Base-by-base conservation (phyloP, 768 basidiomycete species). In the Suillus clintonianus region DNA sequence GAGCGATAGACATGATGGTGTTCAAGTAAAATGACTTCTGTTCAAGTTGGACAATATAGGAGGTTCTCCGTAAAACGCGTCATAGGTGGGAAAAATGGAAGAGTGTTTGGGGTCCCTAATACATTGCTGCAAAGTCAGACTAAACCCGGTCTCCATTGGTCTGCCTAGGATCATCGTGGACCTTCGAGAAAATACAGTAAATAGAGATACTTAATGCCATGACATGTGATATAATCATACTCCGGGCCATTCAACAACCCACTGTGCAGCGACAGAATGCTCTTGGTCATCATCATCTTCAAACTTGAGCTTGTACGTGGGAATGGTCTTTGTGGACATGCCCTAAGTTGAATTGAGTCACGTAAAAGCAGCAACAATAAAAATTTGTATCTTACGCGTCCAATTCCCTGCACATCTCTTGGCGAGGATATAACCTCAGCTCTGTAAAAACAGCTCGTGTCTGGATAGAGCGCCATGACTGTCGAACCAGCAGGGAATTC, bases 381-480 rank as follows among this genome's bases (percentile, higher is more conserved):
- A 42, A 48, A 54, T 42, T 39, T 48, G 15, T 27, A 41, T 72
- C 80, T 76, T 64, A 83, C 82, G 30, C 82, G 74, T 59, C 73
- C 72, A 4, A 69, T 63, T 0, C 76, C 73, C 30, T 74, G 76
- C 34, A 78, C 70, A 58, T 83, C 83, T 55, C 69, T 77, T 5
- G 91, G 92, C 11, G 86, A 85, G n/a, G 86, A 82, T 53, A 92
- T 81, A 7, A 95, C 92, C 70, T 92, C 90, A 8, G 93, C 93
- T 32, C 90, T 89, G 70, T 95, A 95, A 79, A 95, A 95, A 72
- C 91, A 93, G 68, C 91, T 94, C 0, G 93, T 95, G 71, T 95
- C 93, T 0, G 93, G 93, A 75, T 94, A 95, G n/a, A 94, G 79
- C 2, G 91, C 93, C 84, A 95, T 85, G 11, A 95, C 93, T 0